A percentile compares a stretch with the other conserved stretches of the same genome.
These are phyloP conservation scores for Oenanthe sinensis DNA, from an alignment of 129 eudicot species.

Conservation along the genomic window DNA sequence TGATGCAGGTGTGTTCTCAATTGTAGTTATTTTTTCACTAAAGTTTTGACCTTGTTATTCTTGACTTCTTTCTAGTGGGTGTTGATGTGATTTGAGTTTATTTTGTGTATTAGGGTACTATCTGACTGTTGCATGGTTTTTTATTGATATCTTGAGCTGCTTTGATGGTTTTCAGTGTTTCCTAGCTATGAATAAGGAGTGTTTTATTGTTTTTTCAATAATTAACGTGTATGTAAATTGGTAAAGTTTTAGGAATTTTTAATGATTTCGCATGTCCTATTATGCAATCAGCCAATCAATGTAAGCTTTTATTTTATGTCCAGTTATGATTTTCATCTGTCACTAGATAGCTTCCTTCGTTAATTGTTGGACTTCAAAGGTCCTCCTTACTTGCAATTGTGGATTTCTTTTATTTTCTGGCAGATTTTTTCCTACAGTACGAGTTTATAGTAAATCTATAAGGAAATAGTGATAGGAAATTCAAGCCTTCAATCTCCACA, in stretches of 20 bases:
- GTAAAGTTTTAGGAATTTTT: not conserved
- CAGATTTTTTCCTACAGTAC: not conserved
- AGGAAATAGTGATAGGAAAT: too few relatives aligned
- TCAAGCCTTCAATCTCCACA: not conserved
- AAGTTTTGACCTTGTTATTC: not conserved
- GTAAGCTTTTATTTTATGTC: not conserved
- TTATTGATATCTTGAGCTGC: not conserved
- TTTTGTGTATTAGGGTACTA: not conserved
- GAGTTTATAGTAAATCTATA: not conserved
- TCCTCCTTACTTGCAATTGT: not conserved
- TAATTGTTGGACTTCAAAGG: not conserved
- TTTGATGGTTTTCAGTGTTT: not conserved
- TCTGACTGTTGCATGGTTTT: not conserved
- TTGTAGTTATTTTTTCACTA: not conserved
- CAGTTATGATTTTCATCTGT: not conserved
- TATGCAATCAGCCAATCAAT: not conserved
- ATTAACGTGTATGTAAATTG: not conserved
- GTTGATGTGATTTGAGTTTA: not conserved
- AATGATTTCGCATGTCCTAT: not conserved
- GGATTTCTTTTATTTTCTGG: not conserved
- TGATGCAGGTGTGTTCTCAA: conserved; percentile 58
- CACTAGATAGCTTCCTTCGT: not conserved
- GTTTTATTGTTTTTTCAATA: not conserved
- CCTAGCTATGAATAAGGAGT: not conserved
- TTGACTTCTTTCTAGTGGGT: not conserved